These are phyloP conservation scores for Hortiboletus rubellus DNA, from an alignment of 1,284 basidiomycete genomes.

Conservation along the genomic window DNA sequence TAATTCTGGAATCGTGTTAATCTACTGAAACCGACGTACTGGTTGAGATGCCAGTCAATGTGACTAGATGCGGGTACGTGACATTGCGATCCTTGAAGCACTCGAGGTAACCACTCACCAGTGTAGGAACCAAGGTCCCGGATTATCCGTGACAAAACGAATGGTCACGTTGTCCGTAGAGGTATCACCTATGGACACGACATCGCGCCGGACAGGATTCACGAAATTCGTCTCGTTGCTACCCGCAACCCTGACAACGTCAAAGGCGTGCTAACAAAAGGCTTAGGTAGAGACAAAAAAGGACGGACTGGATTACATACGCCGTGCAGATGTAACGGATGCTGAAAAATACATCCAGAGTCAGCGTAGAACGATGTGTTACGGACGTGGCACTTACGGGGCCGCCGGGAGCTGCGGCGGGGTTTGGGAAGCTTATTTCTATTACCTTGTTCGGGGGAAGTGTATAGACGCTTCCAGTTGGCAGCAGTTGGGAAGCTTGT, in stretches of 20 bases:
- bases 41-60: constrained; percentile 40
- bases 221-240: constrained; percentile 22
- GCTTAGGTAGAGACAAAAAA: not conserved
- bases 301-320: constrained; percentile 19
- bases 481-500: constrained; percentile 28
- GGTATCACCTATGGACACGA: constrained; percentile 21
- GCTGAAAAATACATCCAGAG: constrained; percentile 10
- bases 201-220: constrained; percentile 31
- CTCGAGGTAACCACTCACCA: constrained; percentile 33
- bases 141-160: constrained; percentile 47
- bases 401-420: constrained; percentile 23
- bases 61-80: constrained; percentile 27
- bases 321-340: constrained; percentile 38
- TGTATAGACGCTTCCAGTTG: constrained; percentile 33
- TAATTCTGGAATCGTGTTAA: not conserved
- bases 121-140: constrained; percentile 51
- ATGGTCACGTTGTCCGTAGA: constrained; percentile 42
- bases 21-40: constrained; percentile 20
- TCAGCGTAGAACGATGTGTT: constrained; percentile 2
- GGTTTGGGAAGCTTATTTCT: constrained; percentile 36
- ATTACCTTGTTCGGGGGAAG: constrained; percentile 35
- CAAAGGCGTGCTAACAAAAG: constrained; percentile 22
- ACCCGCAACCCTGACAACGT: constrained; percentile 24
- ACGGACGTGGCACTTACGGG: constrained; percentile 32
- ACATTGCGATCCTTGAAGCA: not conserved